Percentiles rank a stretch among this genome's conserved stretches.
Evolutionary conservation across 129 eudicot genomes (phyloP).

Genomic region (Rutidosis leptorrhynchoides): DNA sequence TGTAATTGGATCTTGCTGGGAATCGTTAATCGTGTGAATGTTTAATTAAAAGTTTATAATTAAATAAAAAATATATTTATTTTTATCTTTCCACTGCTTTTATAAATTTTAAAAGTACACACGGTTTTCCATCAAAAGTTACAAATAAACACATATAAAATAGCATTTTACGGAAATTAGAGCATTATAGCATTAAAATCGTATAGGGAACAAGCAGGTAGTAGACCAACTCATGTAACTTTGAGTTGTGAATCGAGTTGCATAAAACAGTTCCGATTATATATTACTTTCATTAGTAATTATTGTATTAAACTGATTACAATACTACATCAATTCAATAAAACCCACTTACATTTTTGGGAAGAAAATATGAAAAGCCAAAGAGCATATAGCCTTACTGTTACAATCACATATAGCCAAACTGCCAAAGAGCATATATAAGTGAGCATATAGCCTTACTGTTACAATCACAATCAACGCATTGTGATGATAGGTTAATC

Average conservation of each 20-base stretch:
- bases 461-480: slow-evolving; percentile 29
- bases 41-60: no score
- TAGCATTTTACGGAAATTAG: background rate
- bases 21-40: no score
- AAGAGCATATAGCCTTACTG: slow-evolving; percentile 79
- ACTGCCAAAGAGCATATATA: no score
- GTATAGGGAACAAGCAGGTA: background rate
- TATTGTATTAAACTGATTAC: background rate
- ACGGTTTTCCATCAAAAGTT: no score
- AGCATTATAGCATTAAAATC: background rate
- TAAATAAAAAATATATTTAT: no score
- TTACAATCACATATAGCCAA: no score
- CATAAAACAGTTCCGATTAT: background rate
- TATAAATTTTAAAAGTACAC: no score
- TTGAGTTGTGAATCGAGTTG: background rate
- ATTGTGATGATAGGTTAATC: background rate
- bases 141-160: background rate
- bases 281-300: background rate
- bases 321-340: background rate
- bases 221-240: background rate
- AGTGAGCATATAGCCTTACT: no score
- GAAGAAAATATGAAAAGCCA: slow-evolving; percentile 57
- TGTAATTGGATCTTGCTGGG: no score
- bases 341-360: background rate
- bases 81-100: no score